Conservation (phyloP, 139 green algal species). For the Picochlorum sp. region DNA sequence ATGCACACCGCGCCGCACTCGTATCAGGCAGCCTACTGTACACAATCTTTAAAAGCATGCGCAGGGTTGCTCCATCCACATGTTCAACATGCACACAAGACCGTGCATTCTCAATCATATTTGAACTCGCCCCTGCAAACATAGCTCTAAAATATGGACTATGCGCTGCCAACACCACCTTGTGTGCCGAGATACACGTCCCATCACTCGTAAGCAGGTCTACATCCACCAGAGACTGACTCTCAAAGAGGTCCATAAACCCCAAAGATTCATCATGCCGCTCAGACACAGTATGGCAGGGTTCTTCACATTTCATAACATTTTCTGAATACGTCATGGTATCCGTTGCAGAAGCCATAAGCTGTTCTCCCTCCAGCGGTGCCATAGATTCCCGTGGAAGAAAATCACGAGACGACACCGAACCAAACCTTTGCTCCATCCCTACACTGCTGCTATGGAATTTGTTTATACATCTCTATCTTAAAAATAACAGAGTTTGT, state of each 20-base stretch:
- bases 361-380: no score
- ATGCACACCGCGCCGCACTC: not conserved
- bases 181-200: conserved; percentile 23
- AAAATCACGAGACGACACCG: no score
- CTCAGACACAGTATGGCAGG: no score
- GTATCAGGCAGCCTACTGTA: conserved; percentile 18
- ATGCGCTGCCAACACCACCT: conserved; percentile 32
- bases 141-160: conserved; percentile 42
- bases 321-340: no score
- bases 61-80: conserved; percentile 18
- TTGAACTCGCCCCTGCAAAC: conserved; percentile 21
- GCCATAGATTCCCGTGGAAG: no score
- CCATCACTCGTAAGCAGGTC: conserved; percentile 20
- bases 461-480: no score
- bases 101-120: conserved; percentile 24
- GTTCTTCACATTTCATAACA: no score
- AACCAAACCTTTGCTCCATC: no score
- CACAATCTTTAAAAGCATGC: conserved; percentile 27
- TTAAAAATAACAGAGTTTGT: no score
- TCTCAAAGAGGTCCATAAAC: conserved; percentile 25
- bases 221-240: conserved; percentile 24
- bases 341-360: no score
- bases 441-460: no score
- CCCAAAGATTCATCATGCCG: not conserved
- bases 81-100: conserved; percentile 17